Conservation (phyloP, 2,329 filamentous ascomycete genomes). For the Thelonectria olida region DNA sequence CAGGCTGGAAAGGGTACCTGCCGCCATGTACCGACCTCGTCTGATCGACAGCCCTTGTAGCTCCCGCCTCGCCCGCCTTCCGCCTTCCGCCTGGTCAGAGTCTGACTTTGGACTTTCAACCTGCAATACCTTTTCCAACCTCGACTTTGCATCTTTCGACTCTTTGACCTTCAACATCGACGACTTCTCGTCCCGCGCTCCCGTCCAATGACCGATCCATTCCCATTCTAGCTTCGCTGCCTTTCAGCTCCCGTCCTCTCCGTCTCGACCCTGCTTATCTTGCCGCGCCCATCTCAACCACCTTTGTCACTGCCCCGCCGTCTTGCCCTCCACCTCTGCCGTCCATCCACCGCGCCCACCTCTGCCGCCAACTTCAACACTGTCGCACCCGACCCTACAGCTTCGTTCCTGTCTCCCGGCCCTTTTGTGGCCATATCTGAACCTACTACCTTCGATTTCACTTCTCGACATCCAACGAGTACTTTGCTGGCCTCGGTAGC, state of each 20-base stretch:
- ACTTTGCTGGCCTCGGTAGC: constrained; percentile 35
- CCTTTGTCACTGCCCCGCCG: constrained; percentile 30
- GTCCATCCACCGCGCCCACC: constrained; percentile 11
- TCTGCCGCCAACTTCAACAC: constrained; percentile 25
- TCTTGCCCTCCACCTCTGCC: constrained; percentile 35
- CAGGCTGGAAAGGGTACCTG: constrained; percentile 19
- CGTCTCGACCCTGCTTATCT: constrained; percentile 1
- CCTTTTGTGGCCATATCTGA: constrained; percentile 35
- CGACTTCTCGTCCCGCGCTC: constrained; percentile 5
- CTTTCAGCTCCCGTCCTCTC: constrained; percentile 11
- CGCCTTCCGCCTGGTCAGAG: constrained; percentile 27
- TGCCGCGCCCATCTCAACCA: constrained; percentile 13
- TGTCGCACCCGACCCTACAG: constrained; percentile 24
- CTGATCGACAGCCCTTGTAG: constrained; percentile 39
- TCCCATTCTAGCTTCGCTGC: constrained; percentile 19
- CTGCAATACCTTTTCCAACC: not conserved
- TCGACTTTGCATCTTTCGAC: not conserved
- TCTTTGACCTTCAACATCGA: constrained; percentile 14
- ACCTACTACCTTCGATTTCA: not conserved
- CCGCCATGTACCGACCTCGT: constrained; percentile 25
- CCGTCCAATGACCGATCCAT: constrained; percentile 25
- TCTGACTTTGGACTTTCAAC: constrained; percentile 28
- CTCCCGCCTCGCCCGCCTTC: constrained; percentile 22
- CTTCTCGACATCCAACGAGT: constrained; percentile 23
- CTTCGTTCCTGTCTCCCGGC: constrained; percentile 20